Conservation (phyloP, 106 monocot species). For the Platanthera zijinensis region DNA sequence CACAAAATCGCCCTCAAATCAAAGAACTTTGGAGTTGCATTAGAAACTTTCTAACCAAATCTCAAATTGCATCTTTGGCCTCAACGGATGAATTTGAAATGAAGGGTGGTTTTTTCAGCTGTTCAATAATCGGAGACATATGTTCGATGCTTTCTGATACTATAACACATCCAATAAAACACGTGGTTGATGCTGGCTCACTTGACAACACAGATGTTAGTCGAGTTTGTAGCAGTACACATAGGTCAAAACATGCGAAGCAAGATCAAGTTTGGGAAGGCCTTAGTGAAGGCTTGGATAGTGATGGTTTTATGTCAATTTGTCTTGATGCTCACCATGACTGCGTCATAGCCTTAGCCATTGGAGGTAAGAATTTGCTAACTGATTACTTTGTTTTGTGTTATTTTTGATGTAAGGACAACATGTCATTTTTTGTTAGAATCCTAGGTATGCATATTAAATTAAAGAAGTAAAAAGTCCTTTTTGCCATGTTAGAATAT, state of each 20-base stretch:
- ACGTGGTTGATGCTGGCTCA: background rate
- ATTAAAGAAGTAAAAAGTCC: background rate
- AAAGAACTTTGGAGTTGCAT: constrained; percentile 54
- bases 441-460: background rate
- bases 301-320: constrained; percentile 22
- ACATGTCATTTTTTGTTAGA: background rate
- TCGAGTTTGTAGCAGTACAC: constrained; percentile 6
- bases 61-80: constrained; percentile 12
- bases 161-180: background rate
- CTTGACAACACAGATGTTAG: background rate
- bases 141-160: constrained; percentile 1
- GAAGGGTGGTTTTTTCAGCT: constrained; percentile 27
- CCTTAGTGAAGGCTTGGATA: constrained; percentile 4
- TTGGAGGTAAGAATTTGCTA: constrained; percentile 57
- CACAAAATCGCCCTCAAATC: constrained; percentile 44
- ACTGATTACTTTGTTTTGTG: background rate
- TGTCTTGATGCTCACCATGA: constrained; percentile 64
- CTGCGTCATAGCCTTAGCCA: constrained; percentile 63
- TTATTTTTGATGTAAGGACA: background rate
- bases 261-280: constrained; percentile 24
- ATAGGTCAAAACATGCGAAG: constrained; percentile 6
- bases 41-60: constrained; percentile 19
- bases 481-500: background rate
- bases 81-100: constrained; percentile 10
- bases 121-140: constrained; percentile 40